Evolutionary conservation across 2,329 filamentous ascomycete genomes (phyloP).

Genomic region (Phyllosticta paracitricarpa): DNA sequence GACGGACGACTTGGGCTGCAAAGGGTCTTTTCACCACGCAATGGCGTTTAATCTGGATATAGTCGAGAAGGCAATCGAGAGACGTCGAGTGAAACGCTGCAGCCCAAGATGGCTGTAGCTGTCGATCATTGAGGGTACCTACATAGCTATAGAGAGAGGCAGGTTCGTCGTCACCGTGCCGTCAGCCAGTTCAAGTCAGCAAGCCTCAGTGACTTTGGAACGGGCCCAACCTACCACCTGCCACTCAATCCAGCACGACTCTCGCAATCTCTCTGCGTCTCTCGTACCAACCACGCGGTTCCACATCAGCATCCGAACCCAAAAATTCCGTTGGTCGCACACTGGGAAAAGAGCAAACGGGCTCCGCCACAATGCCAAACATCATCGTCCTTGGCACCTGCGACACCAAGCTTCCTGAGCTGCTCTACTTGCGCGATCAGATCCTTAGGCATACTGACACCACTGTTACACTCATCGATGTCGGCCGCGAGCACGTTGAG

Average conservation of each 20-base stretch:
- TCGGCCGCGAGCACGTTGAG: conserved; percentile 38
- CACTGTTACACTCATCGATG: conserved; percentile 44
- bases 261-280: too few relatives aligned
- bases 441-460: conserved; percentile 28
- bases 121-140: not conserved
- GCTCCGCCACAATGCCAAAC: conserved; percentile 15
- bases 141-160: not conserved
- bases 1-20: not conserved
- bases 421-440: conserved; percentile 43
- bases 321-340: not conserved
- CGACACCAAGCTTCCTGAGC: conserved; percentile 54
- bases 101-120: not conserved
- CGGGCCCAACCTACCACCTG: not conserved
- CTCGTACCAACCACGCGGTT: not conserved
- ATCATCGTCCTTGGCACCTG: conserved; percentile 53
- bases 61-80: not conserved
- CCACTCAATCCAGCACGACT: not conserved
- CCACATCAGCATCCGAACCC: not conserved
- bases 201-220: not conserved
- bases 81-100: not conserved
- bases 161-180: not conserved
- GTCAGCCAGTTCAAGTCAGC: not conserved
- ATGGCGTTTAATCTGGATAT: not conserved
- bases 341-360: not conserved
- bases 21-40: not conserved